Evolutionary conservation across 768 basidiomycete genomes (phyloP), one percentile per base, ranked within the genome.

Genomic region (Trametes meyenii): DNA sequence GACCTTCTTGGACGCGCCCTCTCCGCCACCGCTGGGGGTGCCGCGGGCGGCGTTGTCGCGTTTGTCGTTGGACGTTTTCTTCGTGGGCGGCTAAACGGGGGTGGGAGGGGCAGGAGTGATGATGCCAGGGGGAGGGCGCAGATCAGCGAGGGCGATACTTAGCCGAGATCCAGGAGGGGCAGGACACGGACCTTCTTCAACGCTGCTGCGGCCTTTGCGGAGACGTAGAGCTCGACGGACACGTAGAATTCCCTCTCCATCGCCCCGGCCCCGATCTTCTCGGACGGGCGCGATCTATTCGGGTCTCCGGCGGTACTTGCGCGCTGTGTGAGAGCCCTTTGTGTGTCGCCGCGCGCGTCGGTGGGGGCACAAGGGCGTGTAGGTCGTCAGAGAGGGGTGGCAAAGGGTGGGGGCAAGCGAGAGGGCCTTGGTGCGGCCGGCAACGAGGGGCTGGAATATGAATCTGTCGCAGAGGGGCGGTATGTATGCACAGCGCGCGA

Each of bases 161-260:
- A 56, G 57, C 57, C 61, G 66, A 61, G 57, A 58, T 62, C 36
- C 53, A 10, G 56, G 46, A 21, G 12, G 57, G 16, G 19, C 24
- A 19, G 46, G 2, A 19, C 23, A 62, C 74, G 49, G 58, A 86
- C 89, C 81, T 87, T 90, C 58, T 84, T 83, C 43, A 86, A 70
- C 24, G 78, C 75, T 38, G 78, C 71, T 42, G 78, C 78, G 5
- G 83, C 80, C 39, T 79, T 73, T 36, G 78, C 76, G 14, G 86
- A 84, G 19, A 90, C 75, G 64, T 85, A 88, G 24, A 91, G 74
- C 66, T 90, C 85, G 10, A 81, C 83, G 51, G 82, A 80, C 56
- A 86, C 80, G 60, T 85, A 78, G 68, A 85, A 88, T 70, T 90
- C 88, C 62, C 69, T 74, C 45, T 60, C 52, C 58, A 59, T 61